Conservation (phyloP, 2,329 filamentous ascomycete genomes). For the Penicillium olsonii region DNA sequence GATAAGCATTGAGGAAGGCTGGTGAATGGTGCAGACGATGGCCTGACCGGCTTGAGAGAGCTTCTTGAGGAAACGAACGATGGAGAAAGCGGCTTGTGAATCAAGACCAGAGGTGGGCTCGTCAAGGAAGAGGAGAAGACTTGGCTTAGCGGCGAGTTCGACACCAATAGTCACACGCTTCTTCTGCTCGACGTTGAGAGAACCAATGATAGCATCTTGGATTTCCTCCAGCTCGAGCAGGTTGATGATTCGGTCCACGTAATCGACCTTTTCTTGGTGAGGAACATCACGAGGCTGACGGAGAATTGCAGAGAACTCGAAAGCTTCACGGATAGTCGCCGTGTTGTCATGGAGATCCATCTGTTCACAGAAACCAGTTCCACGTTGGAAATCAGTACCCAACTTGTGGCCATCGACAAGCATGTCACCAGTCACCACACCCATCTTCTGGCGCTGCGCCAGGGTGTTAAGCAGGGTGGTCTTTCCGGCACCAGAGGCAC, state of each 20-base stretch:
- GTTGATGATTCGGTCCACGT: slow-evolving; percentile 67
- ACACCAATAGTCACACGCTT: slow-evolving; percentile 74
- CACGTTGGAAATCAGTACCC: slow-evolving; percentile 65
- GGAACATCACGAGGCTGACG: slow-evolving; percentile 60
- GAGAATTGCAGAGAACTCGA: slow-evolving; percentile 68
- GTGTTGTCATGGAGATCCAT: slow-evolving; percentile 71
- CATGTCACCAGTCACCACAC: slow-evolving; percentile 68
- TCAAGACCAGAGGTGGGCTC: slow-evolving; percentile 73
- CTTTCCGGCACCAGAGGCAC: slow-evolving; percentile 79
- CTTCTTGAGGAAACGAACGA: slow-evolving; percentile 69
- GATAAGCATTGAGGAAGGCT: slow-evolving; percentile 68
- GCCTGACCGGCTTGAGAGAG: slow-evolving; percentile 67
- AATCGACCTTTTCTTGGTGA: slow-evolving; percentile 63
- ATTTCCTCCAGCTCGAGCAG: slow-evolving; percentile 66
- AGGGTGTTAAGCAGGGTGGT: slow-evolving; percentile 78
- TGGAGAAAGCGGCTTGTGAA: slow-evolving; percentile 67
- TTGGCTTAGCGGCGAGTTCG: slow-evolving; percentile 69
- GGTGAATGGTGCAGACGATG: slow-evolving; percentile 74
- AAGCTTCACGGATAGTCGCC: slow-evolving; percentile 66
- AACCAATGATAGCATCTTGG: slow-evolving; percentile 66
- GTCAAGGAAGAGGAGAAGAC: slow-evolving; percentile 68
- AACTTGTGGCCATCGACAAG: slow-evolving; percentile 68
- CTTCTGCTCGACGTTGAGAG: slow-evolving; percentile 67
- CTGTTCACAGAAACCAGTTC: slow-evolving; percentile 72
- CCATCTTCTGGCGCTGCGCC: slow-evolving; percentile 69